Base-by-base conservation (phyloP, 2,329 filamentous ascomycete genomes). In the Aspergillus aculeatus region DNA sequence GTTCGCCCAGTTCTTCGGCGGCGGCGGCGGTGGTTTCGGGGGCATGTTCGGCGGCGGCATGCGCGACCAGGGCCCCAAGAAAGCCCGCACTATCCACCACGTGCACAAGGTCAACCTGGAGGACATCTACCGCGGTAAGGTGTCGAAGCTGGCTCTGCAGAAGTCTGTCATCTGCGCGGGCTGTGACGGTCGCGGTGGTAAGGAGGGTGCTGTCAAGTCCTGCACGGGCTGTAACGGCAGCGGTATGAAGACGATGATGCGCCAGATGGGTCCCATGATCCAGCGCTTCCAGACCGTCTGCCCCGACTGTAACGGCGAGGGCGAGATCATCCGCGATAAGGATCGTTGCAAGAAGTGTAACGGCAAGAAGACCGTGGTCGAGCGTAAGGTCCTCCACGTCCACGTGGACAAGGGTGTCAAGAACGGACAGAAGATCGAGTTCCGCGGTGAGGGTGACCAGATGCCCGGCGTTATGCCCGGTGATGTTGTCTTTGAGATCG, bases 241-340 rank as follows among this genome's bases (percentile, higher is more conserved):
- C 65, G 95, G 95, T 79, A 96, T 97, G 91, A 98, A 98, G 89
- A 97, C 91, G 47, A 98, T 99, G 94, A 97, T 99, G 95, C 90
- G 96, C 75, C 95, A 99, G 81, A 98, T 99, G 93, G 95, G 95
- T 54, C 95, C 95, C 61, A 99, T 99, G 95, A 98, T 99, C 70
- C 96, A 99, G 82, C 91, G 95, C 60, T 99, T 99, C 87, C 95
- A 99, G 84, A 98, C 94, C 31, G 93, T 97, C 70, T 99, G 95
- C 85, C 91, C 93, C 29, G 96, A 99, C 81, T 99, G 95, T 77
- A 94, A 95, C 70, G 96, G 96, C 64, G 95, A 99, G 79, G 94
- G 95, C 62, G 95, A 99, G 82, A 92, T 89, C 66, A 94, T 99
- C 77, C 92, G 91, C 74, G 94, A 98, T 68, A 96, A 96, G 83